phyloP scores from a whole-genome alignment of 768 basidiomycete species.

The Crassisporium funariophilum region DNA sequence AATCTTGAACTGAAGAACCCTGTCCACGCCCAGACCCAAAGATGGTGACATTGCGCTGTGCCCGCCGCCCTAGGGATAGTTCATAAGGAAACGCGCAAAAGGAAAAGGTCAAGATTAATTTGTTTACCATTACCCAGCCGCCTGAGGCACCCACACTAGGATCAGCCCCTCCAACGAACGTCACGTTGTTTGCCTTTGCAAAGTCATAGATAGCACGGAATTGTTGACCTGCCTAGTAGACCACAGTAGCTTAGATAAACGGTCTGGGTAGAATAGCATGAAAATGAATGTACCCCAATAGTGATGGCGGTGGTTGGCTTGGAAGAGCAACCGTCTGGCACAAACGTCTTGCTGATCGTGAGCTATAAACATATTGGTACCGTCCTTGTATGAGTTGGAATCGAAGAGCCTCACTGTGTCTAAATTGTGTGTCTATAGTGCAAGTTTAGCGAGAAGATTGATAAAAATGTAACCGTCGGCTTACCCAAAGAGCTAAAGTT shows the following conservation, averaged over 20 bases:
- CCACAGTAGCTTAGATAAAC: not conserved
- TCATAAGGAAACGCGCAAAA: not conserved
- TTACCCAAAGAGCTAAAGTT: constrained; percentile 15
- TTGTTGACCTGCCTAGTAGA: constrained; percentile 18
- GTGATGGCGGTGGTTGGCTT: constrained; percentile 18
- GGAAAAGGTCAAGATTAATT: not conserved
- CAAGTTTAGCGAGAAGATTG: not conserved
- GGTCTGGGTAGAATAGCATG: constrained; percentile 3
- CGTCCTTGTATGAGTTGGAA: not conserved
- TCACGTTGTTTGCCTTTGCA: constrained; percentile 16
- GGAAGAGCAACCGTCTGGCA: constrained; percentile 15
- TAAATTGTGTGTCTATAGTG: constrained; percentile 22
- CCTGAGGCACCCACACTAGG: constrained; percentile 22
- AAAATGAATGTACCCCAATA: constrained; percentile 20
- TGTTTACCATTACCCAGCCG: constrained; percentile 21
- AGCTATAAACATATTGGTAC: constrained; percentile 1
- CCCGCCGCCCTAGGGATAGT: constrained; percentile 13
- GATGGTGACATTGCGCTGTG: constrained; percentile 18
- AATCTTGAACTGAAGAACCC: constrained; percentile 28
- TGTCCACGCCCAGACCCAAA: constrained; percentile 18
- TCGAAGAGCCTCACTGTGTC: constrained; percentile 12
- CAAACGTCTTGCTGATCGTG: constrained; percentile 25
- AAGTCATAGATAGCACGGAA: constrained; percentile 17
- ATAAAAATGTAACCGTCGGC: not conserved
- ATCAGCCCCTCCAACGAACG: constrained; percentile 19